Percentiles rank a stretch among this genome's conserved stretches.
Evolutionary conservation across 805 yeast genomes (phyloP).

Genomic region (Kurtzmaniella fragi): DNA sequence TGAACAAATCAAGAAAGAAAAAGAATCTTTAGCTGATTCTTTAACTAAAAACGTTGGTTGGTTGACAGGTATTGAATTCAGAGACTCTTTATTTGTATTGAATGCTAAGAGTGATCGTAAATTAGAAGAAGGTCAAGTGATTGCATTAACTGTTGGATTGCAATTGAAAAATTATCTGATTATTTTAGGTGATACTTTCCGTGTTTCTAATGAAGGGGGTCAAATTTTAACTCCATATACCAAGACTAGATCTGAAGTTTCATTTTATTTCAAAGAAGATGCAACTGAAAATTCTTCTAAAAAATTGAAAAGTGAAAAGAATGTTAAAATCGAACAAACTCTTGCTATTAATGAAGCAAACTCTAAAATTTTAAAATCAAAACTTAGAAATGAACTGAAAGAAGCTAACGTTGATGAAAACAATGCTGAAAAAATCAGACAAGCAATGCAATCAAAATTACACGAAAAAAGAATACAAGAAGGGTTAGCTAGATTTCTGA

Average conservation of each 20-base stretch:
- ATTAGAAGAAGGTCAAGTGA: constrained; percentile 66
- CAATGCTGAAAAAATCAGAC: constrained; percentile 71
- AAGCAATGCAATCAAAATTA: constrained; percentile 74
- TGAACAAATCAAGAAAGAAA: constrained; percentile 48
- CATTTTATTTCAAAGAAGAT: constrained; percentile 77
- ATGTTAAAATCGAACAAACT: constrained; percentile 25
- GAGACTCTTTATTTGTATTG: constrained; percentile 72
- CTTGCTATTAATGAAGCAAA: constrained; percentile 29
- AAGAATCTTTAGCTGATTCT: constrained; percentile 56
- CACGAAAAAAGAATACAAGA: constrained; percentile 84
- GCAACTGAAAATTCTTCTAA: constrained; percentile 36
- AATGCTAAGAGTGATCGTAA: constrained; percentile 67
- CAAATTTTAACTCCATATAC: constrained; percentile 73
- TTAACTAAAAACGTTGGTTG: constrained; percentile 83
- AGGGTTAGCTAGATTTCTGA: constrained; percentile 77
- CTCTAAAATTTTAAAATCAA: constrained; percentile 72
- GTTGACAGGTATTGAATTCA: constrained; percentile 82
- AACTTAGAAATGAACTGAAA: constrained; percentile 71
- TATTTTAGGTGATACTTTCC: constrained; percentile 74
- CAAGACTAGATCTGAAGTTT: constrained; percentile 66
- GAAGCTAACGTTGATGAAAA: constrained; percentile 55
- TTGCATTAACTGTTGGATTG: constrained; percentile 76
- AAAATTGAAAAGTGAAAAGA: constrained; percentile 36
- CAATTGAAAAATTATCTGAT: constrained; percentile 64
- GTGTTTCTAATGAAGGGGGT: constrained; percentile 51